phyloP scores from a whole-genome alignment of 2,329 filamentous ascomycete genomes.

The Aureobasidium sp. region DNA sequence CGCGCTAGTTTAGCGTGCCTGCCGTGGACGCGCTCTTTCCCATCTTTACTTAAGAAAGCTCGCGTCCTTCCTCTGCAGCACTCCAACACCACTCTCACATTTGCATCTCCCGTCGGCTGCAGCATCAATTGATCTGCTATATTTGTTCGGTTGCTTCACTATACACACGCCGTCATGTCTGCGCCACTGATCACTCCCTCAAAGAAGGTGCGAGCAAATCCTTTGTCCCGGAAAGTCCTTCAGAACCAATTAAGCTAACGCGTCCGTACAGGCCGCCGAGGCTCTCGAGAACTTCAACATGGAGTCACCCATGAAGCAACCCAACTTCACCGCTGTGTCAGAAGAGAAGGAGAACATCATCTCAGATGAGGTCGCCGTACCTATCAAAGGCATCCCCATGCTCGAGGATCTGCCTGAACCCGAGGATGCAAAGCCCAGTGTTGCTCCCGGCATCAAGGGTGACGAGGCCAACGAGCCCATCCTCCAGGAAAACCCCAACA shows the following conservation, averaged over 20 bases:
- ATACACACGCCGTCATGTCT: conserved; percentile 48
- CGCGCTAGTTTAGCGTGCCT: conserved; percentile 3
- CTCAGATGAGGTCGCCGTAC: conserved; percentile 50
- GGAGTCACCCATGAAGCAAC: conserved; percentile 87
- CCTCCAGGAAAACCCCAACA: conserved; percentile 88
- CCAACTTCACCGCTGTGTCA: conserved; percentile 58
- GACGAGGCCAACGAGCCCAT: conserved; percentile 81
- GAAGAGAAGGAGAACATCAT: conserved; percentile 77
- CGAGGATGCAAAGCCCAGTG: conserved; percentile 42
- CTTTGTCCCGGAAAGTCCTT: conserved; percentile 29
- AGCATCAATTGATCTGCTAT: conserved; percentile 16
- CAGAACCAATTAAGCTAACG: conserved; percentile 34
- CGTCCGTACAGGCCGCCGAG: conserved; percentile 62
- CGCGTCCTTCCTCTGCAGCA: not conserved
- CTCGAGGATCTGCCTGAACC: conserved; percentile 31
- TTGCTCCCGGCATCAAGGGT: conserved; percentile 48
- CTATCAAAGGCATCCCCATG: conserved; percentile 46
- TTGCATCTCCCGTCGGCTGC: conserved; percentile 12
- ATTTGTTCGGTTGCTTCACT: conserved; percentile 14
- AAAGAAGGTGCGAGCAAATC: conserved; percentile 56
- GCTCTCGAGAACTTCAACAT: conserved; percentile 86
- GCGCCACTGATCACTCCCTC: conserved; percentile 68
- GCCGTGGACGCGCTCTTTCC: not conserved
- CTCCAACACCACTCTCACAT: conserved; percentile 2
- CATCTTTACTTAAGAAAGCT: not conserved